These are phyloP conservation scores for Scheffersomyces parashehatae DNA, from an alignment of 1,139 yeast species.

Conservation along the genomic window DNA sequence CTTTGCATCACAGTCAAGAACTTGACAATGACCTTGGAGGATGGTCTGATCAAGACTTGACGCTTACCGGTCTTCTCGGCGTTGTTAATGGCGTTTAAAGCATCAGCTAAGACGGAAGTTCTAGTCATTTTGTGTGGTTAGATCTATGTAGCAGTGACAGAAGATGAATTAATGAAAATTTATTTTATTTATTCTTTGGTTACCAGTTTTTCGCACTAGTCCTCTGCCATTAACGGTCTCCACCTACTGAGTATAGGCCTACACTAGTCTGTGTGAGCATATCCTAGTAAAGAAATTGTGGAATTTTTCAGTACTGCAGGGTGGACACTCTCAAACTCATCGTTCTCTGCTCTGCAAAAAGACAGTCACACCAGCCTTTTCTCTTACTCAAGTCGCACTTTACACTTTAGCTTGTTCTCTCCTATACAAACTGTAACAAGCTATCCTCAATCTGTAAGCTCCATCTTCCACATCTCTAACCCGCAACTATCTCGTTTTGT, in stretches of 20 bases:
- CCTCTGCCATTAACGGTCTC: too few species aligned
- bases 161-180: background rate
- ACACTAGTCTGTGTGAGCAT: background rate
- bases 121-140: conserved; percentile 69
- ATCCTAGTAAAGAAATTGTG: background rate
- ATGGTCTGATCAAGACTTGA: conserved; percentile 96
- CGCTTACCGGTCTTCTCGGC: conserved; percentile 99
- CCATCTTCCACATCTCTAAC: conserved; percentile 2
- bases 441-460: conserved; percentile 1
- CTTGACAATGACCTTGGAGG: conserved; percentile 95
- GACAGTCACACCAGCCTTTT: conserved; percentile 8
- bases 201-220: too few species aligned
- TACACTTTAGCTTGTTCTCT: background rate
- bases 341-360: conserved; percentile 1
- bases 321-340: too few species aligned
- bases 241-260: too few species aligned
- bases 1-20: conserved; percentile 95
- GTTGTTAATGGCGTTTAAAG: conserved; percentile 94
- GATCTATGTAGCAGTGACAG: background rate
- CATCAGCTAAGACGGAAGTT: conserved; percentile 97
- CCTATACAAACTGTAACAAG: conserved; percentile 1
- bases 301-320: background rate
- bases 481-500: background rate
- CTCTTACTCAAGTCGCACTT: background rate
- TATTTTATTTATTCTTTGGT: too few species aligned